A percentile compares a stretch with the other conserved stretches of the same genome.
phyloP scores from a whole-genome alignment of 2,329 filamentous ascomycete genomes.

The Xylaria sp. region DNA sequence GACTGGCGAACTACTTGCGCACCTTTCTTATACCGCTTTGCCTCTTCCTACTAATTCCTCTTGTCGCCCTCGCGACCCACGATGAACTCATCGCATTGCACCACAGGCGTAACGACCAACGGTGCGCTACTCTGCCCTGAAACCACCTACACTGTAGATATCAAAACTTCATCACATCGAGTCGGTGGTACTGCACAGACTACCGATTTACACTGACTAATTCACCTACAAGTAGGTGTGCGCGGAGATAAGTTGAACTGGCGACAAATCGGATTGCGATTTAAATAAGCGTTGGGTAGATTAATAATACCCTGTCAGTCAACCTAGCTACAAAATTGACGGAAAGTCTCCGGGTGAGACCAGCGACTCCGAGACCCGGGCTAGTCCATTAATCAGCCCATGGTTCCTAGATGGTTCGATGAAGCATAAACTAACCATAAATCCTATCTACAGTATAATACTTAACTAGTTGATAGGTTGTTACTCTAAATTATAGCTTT shows the following conservation, averaged over 20 bases:
- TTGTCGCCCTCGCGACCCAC: constrained; percentile 21
- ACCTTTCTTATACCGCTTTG: constrained; percentile 14
- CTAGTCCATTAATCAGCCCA: constrained; percentile 12
- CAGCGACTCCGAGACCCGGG: not conserved
- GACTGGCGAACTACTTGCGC: constrained; percentile 9
- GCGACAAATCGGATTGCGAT: not conserved
- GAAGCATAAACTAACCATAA: not conserved
- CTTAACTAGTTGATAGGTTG: not conserved
- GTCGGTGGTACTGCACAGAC: not conserved
- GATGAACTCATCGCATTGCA: constrained; percentile 30
- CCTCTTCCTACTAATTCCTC: constrained; percentile 23
- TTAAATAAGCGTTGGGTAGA: constrained; percentile 25
- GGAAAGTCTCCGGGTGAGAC: constrained; percentile 23
- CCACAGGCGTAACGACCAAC: constrained; percentile 16
- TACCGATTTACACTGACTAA: constrained; percentile 1
- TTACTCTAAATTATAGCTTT: not conserved
- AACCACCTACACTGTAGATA: constrained; percentile 12
- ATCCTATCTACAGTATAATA: not conserved
- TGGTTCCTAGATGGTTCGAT: constrained; percentile 14
- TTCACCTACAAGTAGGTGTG: not conserved
- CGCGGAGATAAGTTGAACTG: not conserved
- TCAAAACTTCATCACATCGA: not conserved
- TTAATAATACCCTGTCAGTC: constrained; percentile 33
- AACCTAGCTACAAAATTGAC: not conserved
- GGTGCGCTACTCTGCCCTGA: constrained; percentile 13